Evolutionary conservation across 768 basidiomycete species (phyloP).

Genomic region (Dacryopinax primogenitus): DNA sequence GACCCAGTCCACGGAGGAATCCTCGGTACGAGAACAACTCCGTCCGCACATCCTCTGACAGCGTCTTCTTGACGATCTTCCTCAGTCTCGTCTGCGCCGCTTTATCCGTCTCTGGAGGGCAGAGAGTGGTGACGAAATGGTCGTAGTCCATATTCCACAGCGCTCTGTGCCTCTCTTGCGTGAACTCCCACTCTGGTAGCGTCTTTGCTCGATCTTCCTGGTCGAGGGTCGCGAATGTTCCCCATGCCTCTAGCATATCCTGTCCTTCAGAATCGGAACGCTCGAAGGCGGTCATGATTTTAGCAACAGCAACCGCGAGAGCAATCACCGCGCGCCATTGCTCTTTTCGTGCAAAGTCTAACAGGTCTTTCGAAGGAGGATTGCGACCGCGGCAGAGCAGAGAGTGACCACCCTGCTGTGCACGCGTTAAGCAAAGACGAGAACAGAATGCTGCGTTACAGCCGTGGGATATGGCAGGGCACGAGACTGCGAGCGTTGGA

Average conservation of each 20-base stretch:
- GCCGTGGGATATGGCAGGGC: slow-evolving; percentile 37
- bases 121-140: slow-evolving; percentile 49
- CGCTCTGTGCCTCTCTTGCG: slow-evolving; percentile 18
- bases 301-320: slow-evolving; percentile 50
- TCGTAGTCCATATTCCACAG: slow-evolving; percentile 54
- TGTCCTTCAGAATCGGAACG: slow-evolving; percentile 28
- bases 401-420: slow-evolving; percentile 46
- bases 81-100: slow-evolving; percentile 35
- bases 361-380: slow-evolving; percentile 47
- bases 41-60: slow-evolving; percentile 36
- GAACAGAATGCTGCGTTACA: slow-evolving; percentile 69
- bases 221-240: slow-evolving; percentile 56
- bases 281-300: slow-evolving; percentile 45
- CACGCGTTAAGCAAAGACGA: slow-evolving; percentile 57
- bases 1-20: slow-evolving; percentile 58
- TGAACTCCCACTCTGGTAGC: slow-evolving; percentile 22
- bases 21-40: slow-evolving; percentile 64
- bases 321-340: slow-evolving; percentile 71
- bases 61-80: slow-evolving; percentile 28
- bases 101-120: slow-evolving; percentile 38
- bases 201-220: slow-evolving; percentile 47
- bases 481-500: slow-evolving; percentile 33
- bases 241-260: slow-evolving; percentile 39
- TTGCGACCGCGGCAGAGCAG: slow-evolving; percentile 66
- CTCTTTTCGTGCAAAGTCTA: slow-evolving; percentile 45